Evolutionary conservation across 225 moss, liverwort and hornwort genomes (phyloP).

Genomic region (Physcomitrium patens): DNA sequence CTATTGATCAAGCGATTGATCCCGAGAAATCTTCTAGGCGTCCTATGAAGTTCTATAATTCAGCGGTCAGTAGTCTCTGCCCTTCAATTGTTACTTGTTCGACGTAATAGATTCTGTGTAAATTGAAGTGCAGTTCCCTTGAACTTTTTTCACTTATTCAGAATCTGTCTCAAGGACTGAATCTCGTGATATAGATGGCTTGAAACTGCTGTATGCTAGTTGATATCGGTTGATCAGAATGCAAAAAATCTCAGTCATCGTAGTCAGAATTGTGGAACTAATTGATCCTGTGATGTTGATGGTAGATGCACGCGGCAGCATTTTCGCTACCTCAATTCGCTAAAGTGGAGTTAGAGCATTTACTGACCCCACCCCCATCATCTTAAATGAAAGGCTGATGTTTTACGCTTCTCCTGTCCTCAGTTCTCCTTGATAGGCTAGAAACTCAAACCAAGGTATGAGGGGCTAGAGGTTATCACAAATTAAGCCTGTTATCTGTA

Average conservation of each 20-base stretch:
- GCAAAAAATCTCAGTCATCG: too few species aligned
- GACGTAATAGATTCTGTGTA: background rate
- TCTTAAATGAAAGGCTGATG: slow-evolving; percentile 38
- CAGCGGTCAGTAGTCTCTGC: slow-evolving; percentile 53
- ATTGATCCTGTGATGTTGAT: slow-evolving; percentile 26
- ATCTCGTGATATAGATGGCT: background rate
- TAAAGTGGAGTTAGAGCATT: slow-evolving; percentile 52
- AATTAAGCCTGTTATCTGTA: slow-evolving; percentile 37
- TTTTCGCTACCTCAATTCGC: slow-evolving; percentile 70
- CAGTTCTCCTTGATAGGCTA: slow-evolving; percentile 30
- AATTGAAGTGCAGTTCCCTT: background rate
- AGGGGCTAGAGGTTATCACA: slow-evolving; percentile 24
- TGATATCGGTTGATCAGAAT: too few species aligned
- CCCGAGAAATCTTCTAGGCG: slow-evolving; percentile 48
- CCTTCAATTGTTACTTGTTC: background rate
- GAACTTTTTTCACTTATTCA: background rate
- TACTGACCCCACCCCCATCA: slow-evolving; percentile 51
- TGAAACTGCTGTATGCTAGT: too few species aligned
- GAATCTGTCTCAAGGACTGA: background rate
- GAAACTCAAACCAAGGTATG: slow-evolving; percentile 25
- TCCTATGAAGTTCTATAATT: slow-evolving; percentile 83
- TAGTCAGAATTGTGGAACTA: background rate
- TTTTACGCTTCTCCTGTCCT: slow-evolving; percentile 23
- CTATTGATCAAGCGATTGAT: slow-evolving; percentile 53
- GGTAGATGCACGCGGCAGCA: slow-evolving; percentile 66